These are phyloP conservation scores for Wickerhamomyces ciferrii DNA, from an alignment of 805 yeast genomes.

Conservation along the genomic window DNA sequence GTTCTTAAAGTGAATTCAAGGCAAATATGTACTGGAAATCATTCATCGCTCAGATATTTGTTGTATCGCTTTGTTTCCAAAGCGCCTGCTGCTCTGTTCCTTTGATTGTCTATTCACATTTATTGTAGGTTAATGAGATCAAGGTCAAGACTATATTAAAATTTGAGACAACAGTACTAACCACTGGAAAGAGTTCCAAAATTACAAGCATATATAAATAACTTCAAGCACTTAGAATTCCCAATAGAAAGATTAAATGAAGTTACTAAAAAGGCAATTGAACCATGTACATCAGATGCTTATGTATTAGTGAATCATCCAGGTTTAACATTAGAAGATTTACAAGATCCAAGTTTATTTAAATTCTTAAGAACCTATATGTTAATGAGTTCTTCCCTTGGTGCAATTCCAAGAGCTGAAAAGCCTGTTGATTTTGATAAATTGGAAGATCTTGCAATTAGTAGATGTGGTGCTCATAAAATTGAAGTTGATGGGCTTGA, in stretches of 20 bases:
- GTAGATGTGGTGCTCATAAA: constrained; percentile 47
- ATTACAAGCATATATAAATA: constrained; percentile 19
- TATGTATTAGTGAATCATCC: constrained; percentile 53
- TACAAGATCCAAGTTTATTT: constrained; percentile 37
- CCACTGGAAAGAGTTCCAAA: constrained; percentile 22
- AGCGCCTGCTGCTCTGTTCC: constrained; percentile 5
- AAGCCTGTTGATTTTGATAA: constrained; percentile 33
- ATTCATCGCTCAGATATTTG: background rate
- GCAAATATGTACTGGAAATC: background rate
- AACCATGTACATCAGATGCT: constrained; percentile 47
- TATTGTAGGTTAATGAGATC: constrained; percentile 9
- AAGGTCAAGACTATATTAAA: background rate
- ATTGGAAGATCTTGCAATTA: constrained; percentile 35
- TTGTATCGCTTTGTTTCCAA: background rate
- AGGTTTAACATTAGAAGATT: constrained; percentile 43
- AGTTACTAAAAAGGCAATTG: constrained; percentile 26
- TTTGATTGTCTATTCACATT: constrained; percentile 15
- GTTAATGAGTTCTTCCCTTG: constrained; percentile 52
- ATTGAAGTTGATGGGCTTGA: constrained; percentile 37
- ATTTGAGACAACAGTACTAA: too few relatives aligned
- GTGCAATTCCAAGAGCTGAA: constrained; percentile 50
- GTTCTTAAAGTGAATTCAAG: too few relatives aligned
- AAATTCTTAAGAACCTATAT: constrained; percentile 45
- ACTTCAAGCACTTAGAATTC: constrained; percentile 15
- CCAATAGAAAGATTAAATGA: constrained; percentile 23